Conservation (phyloP, 176 grass and related monocot species). For the Tillandsia leiboldiana region DNA sequence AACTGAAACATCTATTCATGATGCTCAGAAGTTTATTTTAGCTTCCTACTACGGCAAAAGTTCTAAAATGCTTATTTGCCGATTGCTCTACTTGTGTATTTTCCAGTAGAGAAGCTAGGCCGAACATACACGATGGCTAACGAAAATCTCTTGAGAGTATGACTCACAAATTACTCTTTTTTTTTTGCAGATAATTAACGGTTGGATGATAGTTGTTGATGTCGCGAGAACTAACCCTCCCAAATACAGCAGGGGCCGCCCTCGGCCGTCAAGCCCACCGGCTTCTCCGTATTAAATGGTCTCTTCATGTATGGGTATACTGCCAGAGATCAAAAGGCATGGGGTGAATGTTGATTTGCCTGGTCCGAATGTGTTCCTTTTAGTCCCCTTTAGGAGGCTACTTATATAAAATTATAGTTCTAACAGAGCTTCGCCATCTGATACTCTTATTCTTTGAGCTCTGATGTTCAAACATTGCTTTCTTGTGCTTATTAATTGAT, state of each 20-base stretch:
- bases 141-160: neutral
- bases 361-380: slow-evolving; percentile 28
- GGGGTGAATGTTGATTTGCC: slow-evolving; percentile 26
- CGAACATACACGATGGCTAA: neutral
- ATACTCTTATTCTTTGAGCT: neutral
- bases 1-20: too few species aligned
- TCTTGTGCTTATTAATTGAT: too few species aligned
- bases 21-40: too few species aligned
- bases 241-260: slow-evolving; percentile 18
- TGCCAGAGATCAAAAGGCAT: slow-evolving; percentile 19
- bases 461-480: neutral
- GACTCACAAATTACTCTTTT: slow-evolving; percentile 8
- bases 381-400: slow-evolving; percentile 1
- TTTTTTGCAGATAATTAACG: slow-evolving; percentile 76
- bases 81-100: too few species aligned
- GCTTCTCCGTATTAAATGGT: slow-evolving; percentile 15
- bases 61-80: too few species aligned
- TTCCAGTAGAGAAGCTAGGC: too few species aligned
- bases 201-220: slow-evolving; percentile 95
- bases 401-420: neutral
- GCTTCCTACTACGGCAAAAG: too few species aligned
- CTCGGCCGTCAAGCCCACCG: slow-evolving; percentile 18
- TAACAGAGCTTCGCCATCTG: neutral
- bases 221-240: slow-evolving; percentile 53
- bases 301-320: slow-evolving; percentile 12